These are phyloP conservation scores for Diplodia mutila DNA, from an alignment of 2,329 filamentous ascomycete genomes.

Conservation along the genomic window DNA sequence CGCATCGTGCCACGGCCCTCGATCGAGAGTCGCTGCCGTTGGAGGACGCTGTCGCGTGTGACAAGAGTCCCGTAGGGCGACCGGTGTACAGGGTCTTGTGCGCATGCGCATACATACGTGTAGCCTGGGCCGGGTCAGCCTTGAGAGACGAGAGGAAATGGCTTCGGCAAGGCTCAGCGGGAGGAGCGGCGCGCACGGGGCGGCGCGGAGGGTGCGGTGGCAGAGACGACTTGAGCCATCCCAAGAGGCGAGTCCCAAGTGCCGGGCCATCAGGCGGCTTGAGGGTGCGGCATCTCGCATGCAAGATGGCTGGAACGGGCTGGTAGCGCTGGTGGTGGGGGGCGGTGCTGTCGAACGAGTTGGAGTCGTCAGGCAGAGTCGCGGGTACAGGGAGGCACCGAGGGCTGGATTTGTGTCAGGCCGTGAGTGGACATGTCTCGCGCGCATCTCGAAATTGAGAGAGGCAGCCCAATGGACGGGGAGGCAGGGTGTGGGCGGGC, in stretches of 20 bases:
- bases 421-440: conserved; percentile 24
- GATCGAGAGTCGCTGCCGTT: conserved; percentile 4
- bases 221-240: not conserved
- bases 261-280: conserved; percentile 7
- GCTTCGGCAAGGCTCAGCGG: conserved; percentile 11
- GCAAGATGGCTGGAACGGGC: conserved; percentile 10
- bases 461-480: conserved; percentile 3
- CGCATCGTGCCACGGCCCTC: conserved; percentile 16
- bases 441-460: not conserved
- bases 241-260: conserved; percentile 1
- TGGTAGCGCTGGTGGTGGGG: not conserved
- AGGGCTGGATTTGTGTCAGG: conserved; percentile 15
- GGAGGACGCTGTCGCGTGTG: conserved; percentile 1
- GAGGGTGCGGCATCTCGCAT: conserved; percentile 14
- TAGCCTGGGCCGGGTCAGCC: conserved; percentile 4
- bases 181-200: conserved; percentile 22
- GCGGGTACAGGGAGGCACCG: not conserved
- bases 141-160: not conserved
- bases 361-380: not conserved
- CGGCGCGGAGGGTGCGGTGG: conserved; percentile 12
- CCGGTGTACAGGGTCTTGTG: not conserved
- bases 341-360: not conserved
- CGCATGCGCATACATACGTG: not conserved
- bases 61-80: conserved; percentile 7
- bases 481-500: not conserved